Conservation (phyloP, 192 early-diverging fungal genomes). For the Funneliformis geosporum region DNA sequence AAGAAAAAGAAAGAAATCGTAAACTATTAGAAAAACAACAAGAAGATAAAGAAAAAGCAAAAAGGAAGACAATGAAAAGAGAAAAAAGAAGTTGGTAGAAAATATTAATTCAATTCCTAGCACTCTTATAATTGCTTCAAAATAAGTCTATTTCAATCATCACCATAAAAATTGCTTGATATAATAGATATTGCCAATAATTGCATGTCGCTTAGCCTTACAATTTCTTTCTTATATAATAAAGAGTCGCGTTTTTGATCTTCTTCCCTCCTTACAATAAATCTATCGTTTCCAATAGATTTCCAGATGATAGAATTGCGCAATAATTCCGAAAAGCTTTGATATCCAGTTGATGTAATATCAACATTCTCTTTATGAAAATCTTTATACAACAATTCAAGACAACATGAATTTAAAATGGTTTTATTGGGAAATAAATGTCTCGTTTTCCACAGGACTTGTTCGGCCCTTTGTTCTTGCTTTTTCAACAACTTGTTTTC, state of each 20-base stretch:
- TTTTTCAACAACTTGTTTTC: background rate
- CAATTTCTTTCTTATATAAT: background rate
- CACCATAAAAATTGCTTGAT: background rate
- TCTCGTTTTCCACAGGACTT: background rate
- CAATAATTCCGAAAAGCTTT: background rate
- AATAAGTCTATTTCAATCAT: background rate
- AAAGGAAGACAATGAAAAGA: conserved; percentile 53
- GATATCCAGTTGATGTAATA: background rate
- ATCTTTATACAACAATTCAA: background rate
- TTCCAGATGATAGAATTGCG: background rate
- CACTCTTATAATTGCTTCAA: background rate
- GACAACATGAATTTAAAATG: background rate
- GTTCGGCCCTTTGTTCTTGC: background rate
- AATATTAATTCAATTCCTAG: background rate
- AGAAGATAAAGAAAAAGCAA: conserved; percentile 49
- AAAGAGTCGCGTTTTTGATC: background rate
- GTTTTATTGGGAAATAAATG: background rate
- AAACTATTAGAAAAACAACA: conserved; percentile 54
- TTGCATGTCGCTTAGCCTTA: background rate
- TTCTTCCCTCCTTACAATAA: background rate
- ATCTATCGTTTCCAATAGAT: background rate
- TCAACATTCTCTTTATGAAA: background rate
- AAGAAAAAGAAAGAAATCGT: conserved; percentile 57
- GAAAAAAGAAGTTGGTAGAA: conserved; percentile 55
- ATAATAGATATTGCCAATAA: background rate